Conservation (phyloP, 2,329 filamentous ascomycete species). For the Fusarium staphyleae region DNA sequence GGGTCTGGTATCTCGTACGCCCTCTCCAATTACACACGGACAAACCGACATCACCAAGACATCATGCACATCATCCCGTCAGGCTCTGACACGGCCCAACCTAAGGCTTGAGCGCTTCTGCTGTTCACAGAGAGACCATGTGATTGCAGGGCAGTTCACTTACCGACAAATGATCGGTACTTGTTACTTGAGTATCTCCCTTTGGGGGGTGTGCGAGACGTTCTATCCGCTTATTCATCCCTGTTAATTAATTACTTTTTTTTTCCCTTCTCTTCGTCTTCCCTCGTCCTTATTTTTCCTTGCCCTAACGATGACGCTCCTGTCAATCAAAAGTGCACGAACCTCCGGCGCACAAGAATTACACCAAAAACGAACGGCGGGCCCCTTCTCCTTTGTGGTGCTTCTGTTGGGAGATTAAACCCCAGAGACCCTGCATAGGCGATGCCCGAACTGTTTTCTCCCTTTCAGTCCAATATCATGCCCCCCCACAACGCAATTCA, state of each 20-base stretch:
- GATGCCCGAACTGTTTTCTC: constrained; percentile 25
- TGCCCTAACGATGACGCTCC: constrained; percentile 9
- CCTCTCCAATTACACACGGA: constrained; percentile 13
- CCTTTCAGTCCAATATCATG: constrained; percentile 11
- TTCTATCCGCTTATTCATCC: constrained; percentile 5
- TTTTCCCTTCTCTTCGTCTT: constrained; percentile 3
- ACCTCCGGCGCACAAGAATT: constrained; percentile 23
- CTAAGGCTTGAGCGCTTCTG: constrained; percentile 31
- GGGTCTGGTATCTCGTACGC: constrained; percentile 15
- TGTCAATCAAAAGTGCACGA: constrained; percentile 20
- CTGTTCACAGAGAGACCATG: constrained; percentile 22
- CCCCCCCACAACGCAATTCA: constrained; percentile 27
- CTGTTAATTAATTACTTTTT: constrained; percentile 17
- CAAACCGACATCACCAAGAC: constrained; percentile 14
- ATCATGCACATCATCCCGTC: constrained; percentile 38
- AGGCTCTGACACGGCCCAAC: constrained; percentile 35
- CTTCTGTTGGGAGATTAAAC: constrained; percentile 43
- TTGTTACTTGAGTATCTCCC: constrained; percentile 18
- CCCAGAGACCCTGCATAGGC: constrained; percentile 35
- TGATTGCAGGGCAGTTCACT: constrained; percentile 22
- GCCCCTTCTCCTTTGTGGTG: constrained; percentile 38
- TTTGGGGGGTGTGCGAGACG: constrained; percentile 17
- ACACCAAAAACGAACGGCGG: constrained; percentile 17
- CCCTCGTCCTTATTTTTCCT: constrained; percentile 8
- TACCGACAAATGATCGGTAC: constrained; percentile 28